Base-by-base conservation (phyloP, 331 rosid genomes). In the Arachis monticola region DNA sequence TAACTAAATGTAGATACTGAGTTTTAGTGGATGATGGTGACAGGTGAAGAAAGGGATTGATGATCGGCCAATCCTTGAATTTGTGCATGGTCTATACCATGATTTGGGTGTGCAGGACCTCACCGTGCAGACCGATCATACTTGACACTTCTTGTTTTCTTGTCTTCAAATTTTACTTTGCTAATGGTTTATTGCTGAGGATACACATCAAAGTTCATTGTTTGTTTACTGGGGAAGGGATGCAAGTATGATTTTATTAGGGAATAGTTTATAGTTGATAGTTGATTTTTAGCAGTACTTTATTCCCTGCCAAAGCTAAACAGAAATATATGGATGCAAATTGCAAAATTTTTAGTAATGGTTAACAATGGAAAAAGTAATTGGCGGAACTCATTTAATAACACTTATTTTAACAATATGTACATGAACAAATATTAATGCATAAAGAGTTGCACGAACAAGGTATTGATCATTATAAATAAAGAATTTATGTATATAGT, bases 71-170 rank as follows among this genome's bases (percentile, higher is more conserved):
- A 72, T 87, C 46, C 93, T 92, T 10, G 93, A 84, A 69, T 89
- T 74, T 63, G 97, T 87, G 88, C 99, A 95, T 72, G 93, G 87
- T n/a, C 80, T 92, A 75, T 95, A 84, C 85, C 97, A 90, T 61
- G 99, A 95, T 74, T 81, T 92, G 85, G 99, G 99, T 38, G 83
- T 95, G 64, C 97, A 81, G 67, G 91, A 90, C 83, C 88, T 92
- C 80, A 88, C 96, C 0, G 92, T 92, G 85, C 97, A 95, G 80
- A 82, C 82, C 27, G 93, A 88, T 72, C 81, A 65, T 9, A 85
- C 82, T 40, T 88, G 87, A 92, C 77, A 27, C 41, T 38, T 38
- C 5, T 31, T 77, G 14, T 67, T 52, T 70, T 22, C 9, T 22
- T 42, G 40, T 32, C 59, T 80, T 80, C 52, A 44, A 59, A 56